Evolutionary conservation across 1,284 basidiomycete genomes (phyloP).

Genomic region (Leccinum angustisporum): DNA sequence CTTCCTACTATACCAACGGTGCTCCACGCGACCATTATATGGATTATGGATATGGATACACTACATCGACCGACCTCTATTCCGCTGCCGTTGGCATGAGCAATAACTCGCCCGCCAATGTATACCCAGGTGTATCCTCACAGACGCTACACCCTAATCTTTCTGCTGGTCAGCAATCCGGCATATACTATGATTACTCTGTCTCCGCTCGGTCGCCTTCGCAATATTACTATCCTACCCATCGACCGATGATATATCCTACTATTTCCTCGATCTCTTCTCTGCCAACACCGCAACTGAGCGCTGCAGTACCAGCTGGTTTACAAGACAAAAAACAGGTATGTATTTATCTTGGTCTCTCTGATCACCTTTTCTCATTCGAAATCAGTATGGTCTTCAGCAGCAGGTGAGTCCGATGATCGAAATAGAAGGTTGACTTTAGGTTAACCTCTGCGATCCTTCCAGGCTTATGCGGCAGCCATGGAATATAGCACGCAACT

Average conservation of each 20-base stretch:
- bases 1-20: slow-evolving; percentile 52
- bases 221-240: slow-evolving; percentile 60
- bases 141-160: slow-evolving; percentile 46
- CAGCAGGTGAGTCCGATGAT: slow-evolving; percentile 43
- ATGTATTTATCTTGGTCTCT: slow-evolving; percentile 18
- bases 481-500: slow-evolving; percentile 51
- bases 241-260: slow-evolving; percentile 61
- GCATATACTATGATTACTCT: slow-evolving; percentile 61
- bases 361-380: slow-evolving; percentile 13
- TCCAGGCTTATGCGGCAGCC: slow-evolving; percentile 42
- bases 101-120: slow-evolving; percentile 41
- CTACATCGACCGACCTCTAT: slow-evolving; percentile 49
- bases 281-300: slow-evolving; percentile 49
- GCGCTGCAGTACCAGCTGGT: slow-evolving; percentile 41
- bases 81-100: slow-evolving; percentile 43
- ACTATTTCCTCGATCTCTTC: slow-evolving; percentile 49
- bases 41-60: slow-evolving; percentile 58
- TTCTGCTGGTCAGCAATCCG: slow-evolving; percentile 49
- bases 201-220: slow-evolving; percentile 48
- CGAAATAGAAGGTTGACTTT: slow-evolving; percentile 40
- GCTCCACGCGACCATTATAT: slow-evolving; percentile 45
- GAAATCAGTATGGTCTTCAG: slow-evolving; percentile 47
- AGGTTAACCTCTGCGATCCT: slow-evolving; percentile 43
- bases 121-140: slow-evolving; percentile 50
- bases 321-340: slow-evolving; percentile 66